Evolutionary conservation across 352 stramenopile genomes (phyloP), one percentile per base, ranked within the genome.

Genomic region (Pythium diclinum): DNA sequence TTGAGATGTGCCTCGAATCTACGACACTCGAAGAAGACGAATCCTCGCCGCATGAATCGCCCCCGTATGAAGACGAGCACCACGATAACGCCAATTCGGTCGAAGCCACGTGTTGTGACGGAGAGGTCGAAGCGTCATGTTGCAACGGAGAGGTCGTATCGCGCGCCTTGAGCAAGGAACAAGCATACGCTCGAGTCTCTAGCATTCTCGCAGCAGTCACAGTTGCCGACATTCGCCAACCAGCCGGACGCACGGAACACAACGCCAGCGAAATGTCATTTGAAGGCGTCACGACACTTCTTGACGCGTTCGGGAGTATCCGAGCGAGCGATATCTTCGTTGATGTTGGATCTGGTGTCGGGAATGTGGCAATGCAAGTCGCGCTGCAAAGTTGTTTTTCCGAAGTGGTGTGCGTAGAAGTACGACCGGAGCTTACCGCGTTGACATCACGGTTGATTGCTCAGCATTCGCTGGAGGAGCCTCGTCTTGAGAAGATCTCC

Each of bases 211-310:
- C 5, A 19, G 13, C 3, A 3, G 30, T 46, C 52, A n/a, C 52
- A 8, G 40, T 5, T n/a, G 32, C 47, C 1, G 59, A 65, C 11
- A 23, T 65, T 17, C 34, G 49, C 11, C 59, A 58, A 33, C 59
- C 59, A 16, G 3, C 3, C 11, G 59, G 59, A 4, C 49, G 48
- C 2, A 59, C 42, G 59, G 59, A 42, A 16, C 36, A 17, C 1
- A 65, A 65, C 23, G 47, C 30, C 6, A 49, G 59, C 33, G 59
- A 65, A 49, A 59, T 65, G 21, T 21, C 48, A 3, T n/a, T 58
- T 3, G n/a, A 14, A n/a, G 59, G 46, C n/a, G 59, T 59, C 2
- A 65, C 34, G 3, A 3, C 38, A 6, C 0, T 65, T 38, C 33
- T 65, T 10, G 9, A 6, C 2, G 19, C 30, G 2, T 54, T 65